phyloP scores from a whole-genome alignment of 306 rosid genomes.

The Cucurbita moschata region DNA sequence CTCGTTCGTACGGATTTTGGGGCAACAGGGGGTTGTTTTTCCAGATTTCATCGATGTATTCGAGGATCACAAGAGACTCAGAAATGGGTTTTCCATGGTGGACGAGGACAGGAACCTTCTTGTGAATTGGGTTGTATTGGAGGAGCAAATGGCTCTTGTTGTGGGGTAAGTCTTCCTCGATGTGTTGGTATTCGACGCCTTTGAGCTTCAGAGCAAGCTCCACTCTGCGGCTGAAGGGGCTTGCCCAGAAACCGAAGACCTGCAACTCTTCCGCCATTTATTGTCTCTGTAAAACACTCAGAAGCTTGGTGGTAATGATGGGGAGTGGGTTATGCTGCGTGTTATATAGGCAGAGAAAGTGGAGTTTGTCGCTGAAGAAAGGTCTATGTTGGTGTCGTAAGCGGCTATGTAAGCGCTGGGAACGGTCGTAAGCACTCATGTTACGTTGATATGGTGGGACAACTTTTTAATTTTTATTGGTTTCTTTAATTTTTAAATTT shows the following conservation, averaged over 20 bases:
- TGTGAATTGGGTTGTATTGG: constrained; percentile 39
- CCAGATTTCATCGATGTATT: constrained; percentile 8
- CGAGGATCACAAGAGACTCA: constrained; percentile 21
- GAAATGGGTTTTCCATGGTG: constrained; percentile 32
- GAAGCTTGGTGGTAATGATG: too few species aligned
- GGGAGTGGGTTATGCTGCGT: too few species aligned
- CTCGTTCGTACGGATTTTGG: constrained; percentile 22
- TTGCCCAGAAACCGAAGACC: background rate
- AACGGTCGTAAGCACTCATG: too few species aligned
- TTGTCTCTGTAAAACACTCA: background rate
- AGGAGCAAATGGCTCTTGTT: constrained; percentile 18
- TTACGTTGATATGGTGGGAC: too few species aligned
- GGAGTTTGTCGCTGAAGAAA: too few species aligned
- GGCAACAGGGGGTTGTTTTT: constrained; percentile 24
- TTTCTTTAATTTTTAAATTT: too few species aligned
- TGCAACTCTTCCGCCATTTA: background rate
- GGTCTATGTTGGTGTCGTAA: too few species aligned
- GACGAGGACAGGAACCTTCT: constrained; percentile 33
- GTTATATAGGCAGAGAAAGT: too few species aligned
- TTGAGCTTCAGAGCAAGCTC: background rate
- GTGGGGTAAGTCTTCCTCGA: background rate
- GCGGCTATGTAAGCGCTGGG: too few species aligned
- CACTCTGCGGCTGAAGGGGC: background rate
- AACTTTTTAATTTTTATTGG: too few species aligned
- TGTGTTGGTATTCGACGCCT: background rate